A percentile compares a stretch with the other conserved stretches of the same genome.
Evolutionary conservation across 352 stramenopile species (phyloP).

Genomic region (Phytophthora capsici): DNA sequence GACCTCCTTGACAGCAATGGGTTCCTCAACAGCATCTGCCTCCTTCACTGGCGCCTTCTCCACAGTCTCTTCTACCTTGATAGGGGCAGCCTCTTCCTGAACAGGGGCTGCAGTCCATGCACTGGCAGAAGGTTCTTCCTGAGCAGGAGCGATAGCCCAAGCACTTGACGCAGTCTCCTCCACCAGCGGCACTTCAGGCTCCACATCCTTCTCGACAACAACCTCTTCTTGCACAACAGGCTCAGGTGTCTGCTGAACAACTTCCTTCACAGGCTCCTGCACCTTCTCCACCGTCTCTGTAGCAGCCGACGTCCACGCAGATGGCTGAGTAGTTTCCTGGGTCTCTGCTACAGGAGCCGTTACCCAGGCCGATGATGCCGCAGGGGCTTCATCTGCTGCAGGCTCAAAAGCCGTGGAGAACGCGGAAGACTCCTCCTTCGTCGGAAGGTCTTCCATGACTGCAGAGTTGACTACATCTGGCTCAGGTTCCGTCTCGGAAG

Average conservation of each 20-base stretch:
- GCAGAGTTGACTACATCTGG: constrained; percentile 38
- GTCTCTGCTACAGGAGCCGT: constrained; percentile 3
- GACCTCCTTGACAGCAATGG: constrained; percentile 13
- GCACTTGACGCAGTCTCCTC: constrained; percentile 10
- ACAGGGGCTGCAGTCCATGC: constrained; percentile 21
- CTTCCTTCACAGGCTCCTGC: constrained; percentile 8
- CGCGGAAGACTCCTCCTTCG: constrained; percentile 13
- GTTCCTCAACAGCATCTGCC: constrained; percentile 10
- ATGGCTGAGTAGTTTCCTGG: constrained; percentile 21
- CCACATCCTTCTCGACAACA: constrained; percentile 6
- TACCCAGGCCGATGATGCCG: constrained; percentile 26
- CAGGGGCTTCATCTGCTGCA: constrained; percentile 7
- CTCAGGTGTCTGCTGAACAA: neutral
- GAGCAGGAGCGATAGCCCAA: constrained; percentile 4
- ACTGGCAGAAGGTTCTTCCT: constrained; percentile 18
- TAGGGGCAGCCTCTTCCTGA: constrained; percentile 4
- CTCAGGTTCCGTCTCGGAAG: constrained; percentile 38
- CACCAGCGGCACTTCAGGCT: constrained; percentile 1
- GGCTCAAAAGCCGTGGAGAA: constrained; percentile 31
- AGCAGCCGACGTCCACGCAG: constrained; percentile 19
- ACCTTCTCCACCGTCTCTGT: constrained; percentile 18
- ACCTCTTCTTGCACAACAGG: constrained; percentile 5
- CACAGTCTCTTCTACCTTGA: neutral
- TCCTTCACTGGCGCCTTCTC: constrained; percentile 6
- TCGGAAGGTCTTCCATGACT: constrained; percentile 34